Percentiles rank a stretch among this genome's conserved stretches.
phyloP scores from a whole-genome alignment of 2,329 filamentous ascomycete genomes.

The Colletotrichum viniferum region DNA sequence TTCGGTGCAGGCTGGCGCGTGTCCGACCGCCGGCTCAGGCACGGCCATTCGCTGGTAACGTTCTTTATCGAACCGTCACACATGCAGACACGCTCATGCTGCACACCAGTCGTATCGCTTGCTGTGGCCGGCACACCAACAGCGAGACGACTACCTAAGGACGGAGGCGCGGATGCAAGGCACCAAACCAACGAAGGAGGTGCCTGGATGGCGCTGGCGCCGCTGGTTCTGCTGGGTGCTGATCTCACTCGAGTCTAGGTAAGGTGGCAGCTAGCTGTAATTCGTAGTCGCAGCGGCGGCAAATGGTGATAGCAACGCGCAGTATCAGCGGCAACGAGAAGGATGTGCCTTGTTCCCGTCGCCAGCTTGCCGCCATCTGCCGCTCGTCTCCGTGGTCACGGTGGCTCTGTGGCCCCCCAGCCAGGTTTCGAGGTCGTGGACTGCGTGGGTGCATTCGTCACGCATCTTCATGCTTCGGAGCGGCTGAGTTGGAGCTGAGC shows the following conservation, averaged over 20 bases:
- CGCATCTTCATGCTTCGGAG: slow-evolving; percentile 8
- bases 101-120: slow-evolving; percentile 22
- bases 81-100: slow-evolving; percentile 15
- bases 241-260: slow-evolving; percentile 1
- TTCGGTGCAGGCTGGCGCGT: slow-evolving; percentile 6
- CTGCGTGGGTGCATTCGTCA: slow-evolving; percentile 3
- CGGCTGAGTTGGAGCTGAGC: neutral
- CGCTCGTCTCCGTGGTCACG: slow-evolving; percentile 5
- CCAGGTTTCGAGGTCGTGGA: neutral
- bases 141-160: neutral
- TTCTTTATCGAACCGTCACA: slow-evolving; percentile 18
- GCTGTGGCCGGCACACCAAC: neutral
- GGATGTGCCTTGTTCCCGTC: neutral
- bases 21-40: slow-evolving; percentile 10
- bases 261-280: neutral
- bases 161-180: slow-evolving; percentile 16
- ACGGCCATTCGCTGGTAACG: slow-evolving; percentile 17
- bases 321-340: slow-evolving; percentile 1
- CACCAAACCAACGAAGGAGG: slow-evolving; percentile 5
- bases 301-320: slow-evolving; percentile 1
- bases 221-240: neutral
- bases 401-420: neutral
- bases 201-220: neutral
- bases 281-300: slow-evolving; percentile 7
- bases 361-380: slow-evolving; percentile 4